Evolutionary conservation across 2,329 filamentous ascomycete species (phyloP), one percentile per base, ranked within the genome.

Genomic region (Beauveria brongniartii): DNA sequence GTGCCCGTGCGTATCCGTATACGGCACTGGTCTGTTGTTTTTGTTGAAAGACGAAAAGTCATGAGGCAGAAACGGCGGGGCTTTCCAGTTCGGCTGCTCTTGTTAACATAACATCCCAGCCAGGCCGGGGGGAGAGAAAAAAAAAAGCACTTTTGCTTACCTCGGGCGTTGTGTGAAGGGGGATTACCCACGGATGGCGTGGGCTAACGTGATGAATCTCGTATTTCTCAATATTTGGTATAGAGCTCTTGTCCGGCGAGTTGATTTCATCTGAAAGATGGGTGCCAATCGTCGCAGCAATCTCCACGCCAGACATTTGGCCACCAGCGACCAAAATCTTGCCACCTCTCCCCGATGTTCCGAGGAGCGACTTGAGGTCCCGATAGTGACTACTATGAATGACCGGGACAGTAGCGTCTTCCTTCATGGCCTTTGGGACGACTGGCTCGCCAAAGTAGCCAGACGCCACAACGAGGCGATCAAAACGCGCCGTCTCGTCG

Each of bases 281-380:
- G 5, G 84, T 79, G 12, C 89, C 89, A 55, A 92, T 82, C 2
- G 86, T 85, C 10, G 84, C 86, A 0, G 90, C 87, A 54, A 88
- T 87, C 74, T 95, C 91, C 5, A 89, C 83, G 0, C 90, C 90
- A 2, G 90, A 93, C 81, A 94, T 92, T 67, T 92, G 89, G 0
- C 90, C 90, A 0, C 91, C 91, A 1, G 92, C 83, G 0, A 95
- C 78, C 1, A 91, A 77, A 18, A 94, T 84, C 67, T 86, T 90
- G 20, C 83, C 82, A 1, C 78, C 77, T 0, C 68, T 67, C 5
- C 64, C 60, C 0, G 72, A 66, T 12, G 72, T 69, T 0, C 72
- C 74, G 1, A 87, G 66, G 3, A 87, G 70, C 9, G 70, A 70
- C 30, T 78, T 67, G 2, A 89, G 71, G 59, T 81, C 77, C 3